Percentiles rank a stretch among this genome's conserved stretches.
Evolutionary conservation across 2,329 filamentous ascomycete species (phyloP).

Genomic region (Ophiocordyceps sinensis): DNA sequence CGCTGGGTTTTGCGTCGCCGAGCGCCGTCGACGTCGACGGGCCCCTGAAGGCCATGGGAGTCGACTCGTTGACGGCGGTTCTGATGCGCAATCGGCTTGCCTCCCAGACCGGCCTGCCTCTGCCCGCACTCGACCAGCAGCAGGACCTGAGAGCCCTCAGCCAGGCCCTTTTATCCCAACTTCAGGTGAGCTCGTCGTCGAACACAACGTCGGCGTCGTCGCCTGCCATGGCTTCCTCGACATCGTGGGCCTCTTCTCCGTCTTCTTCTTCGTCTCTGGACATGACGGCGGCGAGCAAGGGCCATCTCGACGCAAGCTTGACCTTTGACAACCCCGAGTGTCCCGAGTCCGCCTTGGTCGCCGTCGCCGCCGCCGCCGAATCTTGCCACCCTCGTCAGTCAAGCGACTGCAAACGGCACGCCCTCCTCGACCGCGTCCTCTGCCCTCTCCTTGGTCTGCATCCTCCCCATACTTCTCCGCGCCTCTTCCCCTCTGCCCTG

Average conservation of each 20-base stretch:
- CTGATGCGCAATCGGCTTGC: constrained; percentile 5
- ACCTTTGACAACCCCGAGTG: neutral
- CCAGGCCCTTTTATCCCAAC: neutral
- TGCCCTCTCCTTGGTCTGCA: neutral
- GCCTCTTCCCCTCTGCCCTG: neutral
- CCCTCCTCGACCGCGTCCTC: neutral
- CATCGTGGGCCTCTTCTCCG: no score
- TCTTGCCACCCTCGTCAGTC: no score
- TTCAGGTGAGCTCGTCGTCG: no score
- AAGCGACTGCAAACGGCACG: no score
- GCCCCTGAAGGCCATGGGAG: constrained; percentile 5
- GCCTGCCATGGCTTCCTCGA: no score
- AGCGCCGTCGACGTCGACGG: constrained; percentile 5
- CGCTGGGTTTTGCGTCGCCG: constrained; percentile 3
- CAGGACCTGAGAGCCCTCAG: neutral
- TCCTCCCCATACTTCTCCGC: neutral
- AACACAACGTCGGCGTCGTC: no score
- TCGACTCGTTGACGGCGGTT: constrained; percentile 7
- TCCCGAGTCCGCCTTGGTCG: no score
- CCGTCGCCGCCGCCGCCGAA: neutral
- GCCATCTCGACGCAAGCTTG: neutral
- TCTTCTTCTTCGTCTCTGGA: no score
- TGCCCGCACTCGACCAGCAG: constrained; percentile 1
- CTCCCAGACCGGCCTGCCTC: constrained; percentile 2
- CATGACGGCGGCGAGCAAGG: no score